These are phyloP conservation scores for Exophiala dermatitidis DNA, from an alignment of 2,329 filamentous ascomycete genomes.

Conservation along the genomic window DNA sequence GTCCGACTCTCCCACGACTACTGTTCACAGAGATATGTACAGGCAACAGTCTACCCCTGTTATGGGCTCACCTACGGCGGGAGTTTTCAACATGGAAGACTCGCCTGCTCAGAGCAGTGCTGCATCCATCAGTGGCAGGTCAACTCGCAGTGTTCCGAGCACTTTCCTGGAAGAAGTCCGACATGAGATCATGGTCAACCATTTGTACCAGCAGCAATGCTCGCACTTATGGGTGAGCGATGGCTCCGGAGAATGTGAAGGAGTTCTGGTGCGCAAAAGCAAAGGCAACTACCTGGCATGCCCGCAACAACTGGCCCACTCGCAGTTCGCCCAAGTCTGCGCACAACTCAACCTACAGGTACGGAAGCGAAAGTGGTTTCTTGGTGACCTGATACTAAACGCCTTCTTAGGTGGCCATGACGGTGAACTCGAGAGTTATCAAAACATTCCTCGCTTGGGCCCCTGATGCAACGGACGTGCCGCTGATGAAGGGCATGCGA, in stretches of 20 bases:
- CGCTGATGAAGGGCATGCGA: conserved; percentile 51
- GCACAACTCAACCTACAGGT: conserved; percentile 65
- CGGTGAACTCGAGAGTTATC: conserved; percentile 58
- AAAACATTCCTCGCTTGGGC: conserved; percentile 49
- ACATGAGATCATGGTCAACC: conserved; percentile 77
- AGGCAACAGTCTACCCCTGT: neutral
- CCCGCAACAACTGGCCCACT: conserved; percentile 57
- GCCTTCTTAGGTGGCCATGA: conserved; percentile 54
- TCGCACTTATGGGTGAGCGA: conserved; percentile 67
- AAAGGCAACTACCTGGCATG: conserved; percentile 66
- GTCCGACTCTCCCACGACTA: neutral
- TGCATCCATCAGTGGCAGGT: conserved; percentile 35
- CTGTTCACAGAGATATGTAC: neutral
- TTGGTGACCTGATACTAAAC: conserved; percentile 31
- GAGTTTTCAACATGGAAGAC: neutral
- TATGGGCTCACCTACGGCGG: neutral
- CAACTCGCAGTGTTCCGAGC: conserved; percentile 43
- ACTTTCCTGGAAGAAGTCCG: conserved; percentile 65
- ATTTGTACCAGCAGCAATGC: conserved; percentile 73
- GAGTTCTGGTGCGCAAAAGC: conserved; percentile 62
- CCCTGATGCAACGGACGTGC: conserved; percentile 49
- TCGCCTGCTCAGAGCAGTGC: conserved; percentile 47
- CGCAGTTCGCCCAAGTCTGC: conserved; percentile 58
- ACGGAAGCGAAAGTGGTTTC: conserved; percentile 37
- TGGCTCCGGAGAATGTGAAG: conserved; percentile 60